Percentiles rank a stretch among this genome's conserved stretches.
Conservation (phyloP, 257 asterid species). For the Primulina eburnea region DNA sequence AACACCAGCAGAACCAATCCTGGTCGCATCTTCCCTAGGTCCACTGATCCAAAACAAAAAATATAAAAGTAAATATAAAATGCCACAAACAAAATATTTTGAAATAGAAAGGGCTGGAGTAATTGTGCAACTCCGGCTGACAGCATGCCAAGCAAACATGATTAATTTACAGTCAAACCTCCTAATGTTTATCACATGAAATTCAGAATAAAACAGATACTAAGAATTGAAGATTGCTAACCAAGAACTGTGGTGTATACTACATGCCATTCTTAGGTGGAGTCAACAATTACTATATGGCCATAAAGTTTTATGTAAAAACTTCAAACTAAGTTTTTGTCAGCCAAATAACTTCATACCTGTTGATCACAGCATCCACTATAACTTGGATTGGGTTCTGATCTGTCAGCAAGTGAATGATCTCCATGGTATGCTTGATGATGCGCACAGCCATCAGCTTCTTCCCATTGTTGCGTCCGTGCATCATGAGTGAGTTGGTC, state of each 20-base stretch:
- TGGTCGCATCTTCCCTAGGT: slow-evolving; percentile 83
- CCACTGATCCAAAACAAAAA: slow-evolving; percentile 39
- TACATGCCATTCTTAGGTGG: background rate
- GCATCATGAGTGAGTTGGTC: slow-evolving; percentile 91
- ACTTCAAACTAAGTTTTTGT: background rate
- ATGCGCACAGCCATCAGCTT: slow-evolving; percentile 84
- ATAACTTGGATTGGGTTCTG: slow-evolving; percentile 77
- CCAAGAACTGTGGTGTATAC: background rate
- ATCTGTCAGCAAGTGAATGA: slow-evolving; percentile 79
- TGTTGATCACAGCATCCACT: slow-evolving; percentile 81
- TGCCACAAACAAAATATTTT: background rate
- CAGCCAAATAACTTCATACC: slow-evolving; percentile 35
- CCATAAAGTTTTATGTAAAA: background rate
- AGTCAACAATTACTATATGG: background rate
- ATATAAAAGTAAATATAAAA: background rate
- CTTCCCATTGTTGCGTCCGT: slow-evolving; percentile 87
- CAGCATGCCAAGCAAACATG: background rate
- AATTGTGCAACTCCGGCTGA: background rate
- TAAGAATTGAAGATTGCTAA: background rate
- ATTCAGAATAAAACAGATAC: background rate
- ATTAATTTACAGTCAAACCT: background rate
- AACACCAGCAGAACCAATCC: slow-evolving; percentile 87
- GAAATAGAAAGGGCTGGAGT: background rate
- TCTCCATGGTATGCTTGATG: slow-evolving; percentile 84
- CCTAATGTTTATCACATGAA: background rate